These are phyloP conservation scores for Exophiala bonariae DNA, from an alignment of 2,329 filamentous ascomycete species.

Conservation along the genomic window DNA sequence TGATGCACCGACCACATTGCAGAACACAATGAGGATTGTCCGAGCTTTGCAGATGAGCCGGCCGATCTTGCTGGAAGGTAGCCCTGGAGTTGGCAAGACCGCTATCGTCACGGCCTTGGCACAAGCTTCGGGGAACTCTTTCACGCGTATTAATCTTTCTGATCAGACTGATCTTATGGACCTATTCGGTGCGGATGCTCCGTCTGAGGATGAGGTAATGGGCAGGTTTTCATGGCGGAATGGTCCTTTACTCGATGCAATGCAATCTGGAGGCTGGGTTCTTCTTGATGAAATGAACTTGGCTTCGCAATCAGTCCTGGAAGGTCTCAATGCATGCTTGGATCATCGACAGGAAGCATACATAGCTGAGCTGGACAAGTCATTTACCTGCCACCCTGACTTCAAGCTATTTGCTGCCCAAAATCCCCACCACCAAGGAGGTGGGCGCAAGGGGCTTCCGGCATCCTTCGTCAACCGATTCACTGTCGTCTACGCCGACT, in stretches of 20 bases:
- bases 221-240: constrained; percentile 95
- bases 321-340: constrained; percentile 93
- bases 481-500: constrained; percentile 94
- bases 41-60: constrained; percentile 86
- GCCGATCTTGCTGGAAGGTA: constrained; percentile 91
- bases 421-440: constrained; percentile 96
- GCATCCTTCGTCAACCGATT: constrained; percentile 98
- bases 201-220: constrained; percentile 85
- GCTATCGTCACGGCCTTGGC: constrained; percentile 86
- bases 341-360: constrained; percentile 97
- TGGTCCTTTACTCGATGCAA: constrained; percentile 90
- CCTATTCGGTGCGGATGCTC: constrained; percentile 93
- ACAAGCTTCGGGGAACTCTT: constrained; percentile 71
- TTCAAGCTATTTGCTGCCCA: constrained; percentile 97
- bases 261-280: constrained; percentile 97
- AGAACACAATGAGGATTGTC: constrained; percentile 87
- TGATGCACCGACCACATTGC: constrained; percentile 82
- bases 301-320: constrained; percentile 92
- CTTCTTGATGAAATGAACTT: constrained; percentile 98
- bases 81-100: constrained; percentile 97
- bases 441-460: constrained; percentile 89
- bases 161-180: constrained; percentile 98
- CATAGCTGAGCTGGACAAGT: constrained; percentile 90
- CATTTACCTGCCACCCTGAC: constrained; percentile 82
- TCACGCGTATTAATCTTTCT: constrained; percentile 94